phyloP scores from a whole-genome alignment of 768 basidiomycete genomes.

The Gymnopilus dilepis region DNA sequence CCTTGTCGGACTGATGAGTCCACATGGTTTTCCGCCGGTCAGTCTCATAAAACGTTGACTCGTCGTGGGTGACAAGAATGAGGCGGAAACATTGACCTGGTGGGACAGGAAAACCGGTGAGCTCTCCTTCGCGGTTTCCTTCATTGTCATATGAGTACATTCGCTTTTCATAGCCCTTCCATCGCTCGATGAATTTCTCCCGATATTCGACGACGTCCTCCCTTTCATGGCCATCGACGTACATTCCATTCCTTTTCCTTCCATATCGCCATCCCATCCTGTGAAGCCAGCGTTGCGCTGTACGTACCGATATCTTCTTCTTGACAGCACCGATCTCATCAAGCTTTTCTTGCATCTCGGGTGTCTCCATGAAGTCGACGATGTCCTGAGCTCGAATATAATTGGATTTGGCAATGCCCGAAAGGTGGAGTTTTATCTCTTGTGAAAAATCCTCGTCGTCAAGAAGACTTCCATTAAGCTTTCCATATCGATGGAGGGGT shows the following conservation, averaged over 20 bases:
- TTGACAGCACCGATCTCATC: too few species aligned
- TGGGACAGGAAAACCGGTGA: constrained; percentile 27
- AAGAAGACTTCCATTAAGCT: constrained; percentile 27
- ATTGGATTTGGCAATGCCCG: constrained; percentile 27
- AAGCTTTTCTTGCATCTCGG: constrained; percentile 29
- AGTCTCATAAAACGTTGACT: constrained; percentile 45
- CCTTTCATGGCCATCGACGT: constrained; percentile 43
- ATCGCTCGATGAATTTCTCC: constrained; percentile 29
- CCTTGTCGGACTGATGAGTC: constrained; percentile 26
- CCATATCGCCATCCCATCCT: constrained; percentile 37
- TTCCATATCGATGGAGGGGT: constrained; percentile 32
- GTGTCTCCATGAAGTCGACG: constrained; percentile 33
- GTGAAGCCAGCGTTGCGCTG: constrained; percentile 38
- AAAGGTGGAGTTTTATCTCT: constrained; percentile 33
- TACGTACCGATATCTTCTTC: constrained; percentile 19
- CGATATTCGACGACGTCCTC: constrained; percentile 42
- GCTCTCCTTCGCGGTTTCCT: constrained; percentile 25
- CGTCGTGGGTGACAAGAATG: constrained; percentile 37
- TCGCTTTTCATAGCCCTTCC: constrained; percentile 30
- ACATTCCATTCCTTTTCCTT: constrained; percentile 37
- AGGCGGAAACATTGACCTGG: constrained; percentile 20
- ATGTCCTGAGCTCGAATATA: constrained; percentile 36
- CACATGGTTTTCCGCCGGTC: constrained; percentile 35
- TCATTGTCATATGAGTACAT: constrained; percentile 33
- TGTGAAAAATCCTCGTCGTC: constrained; percentile 38